Conservation (phyloP, 208 protist genomes). For the Trichomonas tenax region DNA sequence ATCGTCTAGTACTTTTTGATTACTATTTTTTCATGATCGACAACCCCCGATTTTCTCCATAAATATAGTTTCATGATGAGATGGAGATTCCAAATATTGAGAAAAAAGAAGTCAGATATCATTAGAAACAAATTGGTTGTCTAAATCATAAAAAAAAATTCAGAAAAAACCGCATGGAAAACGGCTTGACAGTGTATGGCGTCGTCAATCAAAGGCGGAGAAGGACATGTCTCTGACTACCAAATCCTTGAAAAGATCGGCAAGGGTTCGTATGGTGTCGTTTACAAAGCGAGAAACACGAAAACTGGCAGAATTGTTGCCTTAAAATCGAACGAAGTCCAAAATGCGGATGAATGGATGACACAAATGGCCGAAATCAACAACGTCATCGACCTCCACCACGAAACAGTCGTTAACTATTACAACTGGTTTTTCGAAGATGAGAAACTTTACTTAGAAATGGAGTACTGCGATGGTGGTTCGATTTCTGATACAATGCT, state of each 20-base stretch:
- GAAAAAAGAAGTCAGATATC: too few relatives aligned
- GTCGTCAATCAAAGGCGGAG: neutral
- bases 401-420: constrained; percentile 16
- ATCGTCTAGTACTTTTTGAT: too few relatives aligned
- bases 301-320: neutral
- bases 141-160: neutral
- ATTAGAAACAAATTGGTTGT: too few relatives aligned
- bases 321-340: neutral
- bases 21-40: too few relatives aligned
- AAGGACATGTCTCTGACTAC: neutral
- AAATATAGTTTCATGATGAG: too few relatives aligned
- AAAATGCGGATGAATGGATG: neutral
- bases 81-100: too few relatives aligned
- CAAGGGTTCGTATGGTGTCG: neutral
- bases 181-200: neutral
- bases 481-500: neutral
- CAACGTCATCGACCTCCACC: neutral
- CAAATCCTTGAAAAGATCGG: neutral
- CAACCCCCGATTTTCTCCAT: too few relatives aligned
- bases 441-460: neutral
- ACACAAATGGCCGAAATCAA: neutral
- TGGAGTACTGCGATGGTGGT: constrained; percentile 6
- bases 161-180: neutral
- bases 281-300: neutral
- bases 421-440: constrained; percentile 8